These are phyloP conservation scores for Heterobasidion annosum DNA, from an alignment of 1,284 basidiomycete genomes.

Conservation along the genomic window DNA sequence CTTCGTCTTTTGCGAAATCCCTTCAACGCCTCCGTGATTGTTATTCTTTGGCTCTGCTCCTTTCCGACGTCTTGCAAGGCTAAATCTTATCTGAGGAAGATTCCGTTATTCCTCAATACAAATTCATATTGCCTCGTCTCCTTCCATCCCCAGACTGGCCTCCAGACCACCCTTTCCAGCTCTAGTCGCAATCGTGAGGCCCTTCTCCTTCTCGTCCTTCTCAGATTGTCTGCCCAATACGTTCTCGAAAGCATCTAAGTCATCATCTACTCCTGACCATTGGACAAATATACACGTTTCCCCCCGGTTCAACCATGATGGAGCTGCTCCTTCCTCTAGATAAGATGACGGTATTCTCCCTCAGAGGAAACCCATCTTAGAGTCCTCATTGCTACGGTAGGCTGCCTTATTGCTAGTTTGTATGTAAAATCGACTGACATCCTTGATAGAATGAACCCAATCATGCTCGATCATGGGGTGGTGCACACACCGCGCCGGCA, in stretches of 20 bases:
- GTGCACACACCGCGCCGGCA: conserved; percentile 25
- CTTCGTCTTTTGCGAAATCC: conserved; percentile 38
- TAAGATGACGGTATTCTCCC: conserved; percentile 44
- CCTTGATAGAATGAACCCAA: conserved; percentile 46
- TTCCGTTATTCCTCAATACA: background rate
- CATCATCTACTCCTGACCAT: conserved; percentile 41
- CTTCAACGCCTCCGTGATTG: conserved; percentile 35
- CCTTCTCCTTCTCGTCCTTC: conserved; percentile 18
- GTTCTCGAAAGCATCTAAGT: conserved; percentile 39
- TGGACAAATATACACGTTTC: conserved; percentile 49
- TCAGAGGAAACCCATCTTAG: conserved; percentile 33
- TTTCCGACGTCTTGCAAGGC: conserved; percentile 29
- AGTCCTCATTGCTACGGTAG: conserved; percentile 12
- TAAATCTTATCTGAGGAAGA: conserved; percentile 5
- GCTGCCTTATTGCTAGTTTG: conserved; percentile 5
- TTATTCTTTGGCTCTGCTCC: conserved; percentile 15
- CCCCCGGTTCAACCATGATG: conserved; percentile 38
- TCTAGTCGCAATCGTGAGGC: conserved; percentile 49
- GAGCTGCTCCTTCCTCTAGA: conserved; percentile 55
- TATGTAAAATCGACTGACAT: conserved; percentile 40
- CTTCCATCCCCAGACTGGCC: conserved; percentile 41
- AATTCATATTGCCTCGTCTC: conserved; percentile 29
- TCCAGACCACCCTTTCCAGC: conserved; percentile 38
- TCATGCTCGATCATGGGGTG: conserved; percentile 52
- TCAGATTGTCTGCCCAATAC: conserved; percentile 50